Percentiles rank a stretch among this genome's conserved stretches.
Evolutionary conservation across 805 yeast genomes (phyloP).

Genomic region (Teunomyces kruisii): DNA sequence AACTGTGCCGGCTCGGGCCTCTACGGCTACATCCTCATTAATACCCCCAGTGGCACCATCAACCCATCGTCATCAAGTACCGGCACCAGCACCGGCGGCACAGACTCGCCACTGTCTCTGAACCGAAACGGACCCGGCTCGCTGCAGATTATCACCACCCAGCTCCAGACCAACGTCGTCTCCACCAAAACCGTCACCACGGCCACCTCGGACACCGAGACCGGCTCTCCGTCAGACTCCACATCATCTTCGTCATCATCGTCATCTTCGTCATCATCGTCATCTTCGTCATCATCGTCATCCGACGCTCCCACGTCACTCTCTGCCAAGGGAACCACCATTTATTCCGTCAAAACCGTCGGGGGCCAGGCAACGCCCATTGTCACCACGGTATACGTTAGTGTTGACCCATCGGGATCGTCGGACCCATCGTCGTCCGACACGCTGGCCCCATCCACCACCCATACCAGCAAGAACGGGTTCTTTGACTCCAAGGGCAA

Average conservation of each 20-base stretch:
- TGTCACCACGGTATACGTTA: conserved; percentile 22
- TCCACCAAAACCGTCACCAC: background rate
- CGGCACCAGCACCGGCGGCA: conserved; percentile 4
- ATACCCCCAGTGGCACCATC: conserved; percentile 5
- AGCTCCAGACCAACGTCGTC: conserved; percentile 8
- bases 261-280: conserved; percentile 15
- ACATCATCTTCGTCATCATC: conserved; percentile 14
- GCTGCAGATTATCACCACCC: conserved; percentile 9
- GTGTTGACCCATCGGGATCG: conserved; percentile 12
- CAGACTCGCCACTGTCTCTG: conserved; percentile 6
- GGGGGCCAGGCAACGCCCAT: conserved; percentile 21
- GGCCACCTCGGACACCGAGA: background rate
- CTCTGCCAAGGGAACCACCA: conserved; percentile 15
- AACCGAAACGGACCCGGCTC: background rate
- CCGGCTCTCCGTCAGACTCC: conserved; percentile 9
- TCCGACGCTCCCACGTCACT: conserved; percentile 16
- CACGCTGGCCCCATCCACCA: conserved; percentile 5
- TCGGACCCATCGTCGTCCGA: conserved; percentile 8
- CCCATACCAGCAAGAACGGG: conserved; percentile 23
- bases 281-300: conserved; percentile 16
- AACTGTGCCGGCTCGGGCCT: conserved; percentile 44
- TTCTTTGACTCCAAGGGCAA: conserved; percentile 72
- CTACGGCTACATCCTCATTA: conserved; percentile 53
- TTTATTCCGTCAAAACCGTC: conserved; percentile 21
- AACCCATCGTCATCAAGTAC: background rate